These are phyloP conservation scores for Sporothrix dimorphospora DNA, from an alignment of 2,329 filamentous ascomycete species.

Conservation along the genomic window DNA sequence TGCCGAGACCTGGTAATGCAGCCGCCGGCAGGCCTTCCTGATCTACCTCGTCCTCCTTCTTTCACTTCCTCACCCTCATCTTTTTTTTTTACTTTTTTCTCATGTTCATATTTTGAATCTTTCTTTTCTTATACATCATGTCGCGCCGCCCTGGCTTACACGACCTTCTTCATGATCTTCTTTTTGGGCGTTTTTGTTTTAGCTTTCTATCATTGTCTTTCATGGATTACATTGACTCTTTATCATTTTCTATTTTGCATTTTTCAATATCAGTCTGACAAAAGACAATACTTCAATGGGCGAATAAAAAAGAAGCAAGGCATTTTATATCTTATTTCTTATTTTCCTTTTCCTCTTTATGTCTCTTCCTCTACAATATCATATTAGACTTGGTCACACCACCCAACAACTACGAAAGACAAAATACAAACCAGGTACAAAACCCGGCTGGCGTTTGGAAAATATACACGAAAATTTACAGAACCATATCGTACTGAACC, in stretches of 20 bases:
- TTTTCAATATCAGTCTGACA: neutral
- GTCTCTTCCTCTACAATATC: slow-evolving; percentile 3
- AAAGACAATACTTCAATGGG: neutral
- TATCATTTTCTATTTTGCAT: neutral
- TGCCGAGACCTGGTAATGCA: slow-evolving; percentile 76
- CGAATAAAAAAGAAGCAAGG: neutral
- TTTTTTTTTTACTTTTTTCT: neutral
- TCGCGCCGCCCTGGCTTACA: neutral
- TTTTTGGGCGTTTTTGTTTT: neutral
- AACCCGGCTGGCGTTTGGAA: slow-evolving; percentile 14
- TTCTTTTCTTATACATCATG: slow-evolving; percentile 5
- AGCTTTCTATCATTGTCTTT: neutral
- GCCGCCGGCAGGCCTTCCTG: neutral
- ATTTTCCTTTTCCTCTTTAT: neutral
- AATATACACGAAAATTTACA: neutral
- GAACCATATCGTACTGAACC: neutral
- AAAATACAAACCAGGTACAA: neutral
- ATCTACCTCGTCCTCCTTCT: neutral
- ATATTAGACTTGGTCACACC: slow-evolving; percentile 21
- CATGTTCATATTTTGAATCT: slow-evolving; percentile 11
- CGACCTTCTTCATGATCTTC: neutral
- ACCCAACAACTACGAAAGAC: slow-evolving; percentile 6
- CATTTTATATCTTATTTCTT: neutral
- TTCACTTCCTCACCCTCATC: neutral
- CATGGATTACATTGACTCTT: neutral